Conservation (phyloP, 805 yeast genomes). For the Saturnispora silvae region DNA sequence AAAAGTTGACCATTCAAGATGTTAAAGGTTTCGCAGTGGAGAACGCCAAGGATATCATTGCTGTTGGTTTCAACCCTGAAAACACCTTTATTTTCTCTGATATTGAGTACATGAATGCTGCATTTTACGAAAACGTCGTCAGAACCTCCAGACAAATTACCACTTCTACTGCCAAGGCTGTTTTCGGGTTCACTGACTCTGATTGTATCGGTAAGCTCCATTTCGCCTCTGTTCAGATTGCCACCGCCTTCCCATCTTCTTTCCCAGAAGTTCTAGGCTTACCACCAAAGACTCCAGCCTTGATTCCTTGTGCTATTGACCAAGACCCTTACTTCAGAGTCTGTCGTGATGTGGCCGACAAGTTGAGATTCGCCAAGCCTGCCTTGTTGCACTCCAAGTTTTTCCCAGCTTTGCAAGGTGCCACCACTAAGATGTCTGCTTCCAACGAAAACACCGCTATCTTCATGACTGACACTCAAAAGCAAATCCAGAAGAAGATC, state of each 20-base stretch:
- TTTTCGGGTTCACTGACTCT: slow-evolving; percentile 90
- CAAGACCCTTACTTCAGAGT: slow-evolving; percentile 98
- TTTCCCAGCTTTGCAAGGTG: slow-evolving; percentile 97
- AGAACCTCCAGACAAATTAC: slow-evolving; percentile 90
- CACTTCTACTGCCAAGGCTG: slow-evolving; percentile 93
- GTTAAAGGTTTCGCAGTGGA: slow-evolving; percentile 71
- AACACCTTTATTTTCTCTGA: slow-evolving; percentile 95
- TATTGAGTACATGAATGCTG: slow-evolving; percentile 84
- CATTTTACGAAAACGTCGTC: slow-evolving; percentile 89
- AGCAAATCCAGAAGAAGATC: slow-evolving; percentile 85
- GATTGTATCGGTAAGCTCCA: slow-evolving; percentile 92
- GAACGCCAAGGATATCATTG: slow-evolving; percentile 86
- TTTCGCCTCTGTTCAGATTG: slow-evolving; percentile 92
- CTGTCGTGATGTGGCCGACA: slow-evolving; percentile 94
- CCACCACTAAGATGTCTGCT: slow-evolving; percentile 95
- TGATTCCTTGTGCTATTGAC: slow-evolving; percentile 98
- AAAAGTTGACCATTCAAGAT: slow-evolving; percentile 75
- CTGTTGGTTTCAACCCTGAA: slow-evolving; percentile 89
- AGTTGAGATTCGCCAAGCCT: slow-evolving; percentile 83
- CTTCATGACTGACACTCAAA: slow-evolving; percentile 90
- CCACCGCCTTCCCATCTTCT: slow-evolving; percentile 91
- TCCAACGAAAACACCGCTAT: slow-evolving; percentile 84
- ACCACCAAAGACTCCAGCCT: slow-evolving; percentile 84
- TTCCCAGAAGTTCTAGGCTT: slow-evolving; percentile 87
- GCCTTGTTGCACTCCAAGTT: slow-evolving; percentile 87